Evolutionary conservation across 1,284 basidiomycete species (phyloP).

Genomic region (Cryptococcus sp.): DNA sequence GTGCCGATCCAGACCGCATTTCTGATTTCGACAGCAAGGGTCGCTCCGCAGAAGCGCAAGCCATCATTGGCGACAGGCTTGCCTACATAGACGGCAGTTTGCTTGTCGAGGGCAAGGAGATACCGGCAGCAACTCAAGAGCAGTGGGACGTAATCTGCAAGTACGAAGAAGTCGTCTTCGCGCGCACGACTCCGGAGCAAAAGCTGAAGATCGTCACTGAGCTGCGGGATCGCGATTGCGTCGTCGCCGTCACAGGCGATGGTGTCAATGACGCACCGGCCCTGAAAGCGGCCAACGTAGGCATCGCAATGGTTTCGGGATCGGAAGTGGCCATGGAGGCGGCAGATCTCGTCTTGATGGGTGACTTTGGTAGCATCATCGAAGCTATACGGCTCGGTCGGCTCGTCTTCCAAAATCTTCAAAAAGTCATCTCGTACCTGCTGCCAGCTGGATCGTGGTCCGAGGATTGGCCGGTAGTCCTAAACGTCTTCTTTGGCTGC

Average conservation of each 20-base stretch:
- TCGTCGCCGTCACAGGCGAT: conserved; percentile 62
- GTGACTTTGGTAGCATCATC: conserved; percentile 40
- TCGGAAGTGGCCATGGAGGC: conserved; percentile 46
- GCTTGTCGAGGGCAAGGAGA: conserved; percentile 58
- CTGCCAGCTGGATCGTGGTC: conserved; percentile 56
- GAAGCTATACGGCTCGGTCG: conserved; percentile 58
- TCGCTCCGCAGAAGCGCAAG: conserved; percentile 6
- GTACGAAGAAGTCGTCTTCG: conserved; percentile 68
- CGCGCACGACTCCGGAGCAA: conserved; percentile 67
- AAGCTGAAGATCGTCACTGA: conserved; percentile 65
- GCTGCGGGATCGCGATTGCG: conserved; percentile 58
- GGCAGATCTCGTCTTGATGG: conserved; percentile 35
- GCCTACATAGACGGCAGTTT: conserved; percentile 2
- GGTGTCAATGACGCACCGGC: conserved; percentile 67
- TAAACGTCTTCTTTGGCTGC: conserved; percentile 55
- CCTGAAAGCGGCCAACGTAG: conserved; percentile 55
- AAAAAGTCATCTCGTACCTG: conserved; percentile 48
- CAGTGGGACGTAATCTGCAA: conserved; percentile 57
- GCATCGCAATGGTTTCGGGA: conserved; percentile 51
- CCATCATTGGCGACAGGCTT: not conserved
- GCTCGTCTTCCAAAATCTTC: conserved; percentile 66
- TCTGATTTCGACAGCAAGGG: conserved; percentile 19
- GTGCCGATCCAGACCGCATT: conserved; percentile 4
- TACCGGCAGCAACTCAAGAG: conserved; percentile 50
- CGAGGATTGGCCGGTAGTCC: conserved; percentile 64